Base-by-base conservation (phyloP, 768 basidiomycete species). In the Mycena vulgaris region DNA sequence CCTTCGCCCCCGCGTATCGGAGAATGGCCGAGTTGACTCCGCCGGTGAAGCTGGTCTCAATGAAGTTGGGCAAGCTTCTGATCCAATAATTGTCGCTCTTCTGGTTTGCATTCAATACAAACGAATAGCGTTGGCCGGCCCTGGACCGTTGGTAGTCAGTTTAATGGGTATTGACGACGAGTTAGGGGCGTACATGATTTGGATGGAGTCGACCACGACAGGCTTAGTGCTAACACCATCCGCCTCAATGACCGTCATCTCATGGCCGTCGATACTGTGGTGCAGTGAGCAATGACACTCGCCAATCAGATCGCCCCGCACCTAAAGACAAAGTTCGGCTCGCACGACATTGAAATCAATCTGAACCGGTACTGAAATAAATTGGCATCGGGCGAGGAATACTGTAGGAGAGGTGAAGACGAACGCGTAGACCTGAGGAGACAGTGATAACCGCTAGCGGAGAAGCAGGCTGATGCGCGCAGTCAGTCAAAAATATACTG, bases 81-180 rank as follows among this genome's bases (percentile, higher is more conserved):
- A 83, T 75, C 80, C 85, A 87, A 73, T 87, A 88, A 71, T 87
- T 88, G 42, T 72, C 79, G 14, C 85, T 77, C 10, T 78, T 72
- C 66, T 86, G 80, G 71, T 82, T 80, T 10, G 87, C 85, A 2
- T 80, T 78, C 19, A 88, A 49, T 9, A 80, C 75, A 35, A 80
- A 75, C 0, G 83, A 83, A 66, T 84, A 84, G 2, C 83, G 78
- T 61, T 84, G 83, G 16, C 80, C 82, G 70, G 72, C 66, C 8
- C 59, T 64, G 14, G 37, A 9, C 3, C 10, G 23, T 40, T 6
- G 19, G 10, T 8, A 17, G 27, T 60, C 33, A 23, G 9, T 52
- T 1, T 0, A 21, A 61, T 58, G 25, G 27, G n/a, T n/a, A 17
- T 51, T 27, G n/a, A n/a, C n/a, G n/a, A n/a, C 17, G 11, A 10